Percentiles rank a stretch among this genome's conserved stretches.
Conservation (phyloP, 164 flowering plant genomes). For the Tetrastigma voinierianum region DNA sequence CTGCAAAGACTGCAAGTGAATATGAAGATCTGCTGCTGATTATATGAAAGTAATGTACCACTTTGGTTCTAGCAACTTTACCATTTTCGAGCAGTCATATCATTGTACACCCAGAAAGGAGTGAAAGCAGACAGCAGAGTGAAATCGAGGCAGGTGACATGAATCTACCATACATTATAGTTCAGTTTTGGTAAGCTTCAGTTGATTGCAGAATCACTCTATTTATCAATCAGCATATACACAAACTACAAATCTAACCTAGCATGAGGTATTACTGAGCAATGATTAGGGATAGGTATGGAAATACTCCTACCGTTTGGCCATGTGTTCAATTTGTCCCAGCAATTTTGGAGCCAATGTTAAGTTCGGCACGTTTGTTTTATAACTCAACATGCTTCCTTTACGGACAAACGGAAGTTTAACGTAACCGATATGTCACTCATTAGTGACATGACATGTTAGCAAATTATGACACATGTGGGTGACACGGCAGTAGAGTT, state of each 20-base stretch:
- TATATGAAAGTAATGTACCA: neutral
- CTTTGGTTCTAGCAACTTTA: conserved; percentile 28
- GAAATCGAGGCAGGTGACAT: conserved; percentile 76
- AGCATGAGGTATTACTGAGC: neutral
- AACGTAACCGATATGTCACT: too few relatives aligned
- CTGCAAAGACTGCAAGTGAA: conserved; percentile 32
- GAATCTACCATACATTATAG: conserved; percentile 54
- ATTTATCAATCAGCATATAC: neutral
- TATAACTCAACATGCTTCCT: too few relatives aligned
- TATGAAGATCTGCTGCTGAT: neutral
- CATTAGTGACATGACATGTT: too few relatives aligned
- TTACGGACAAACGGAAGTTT: too few relatives aligned
- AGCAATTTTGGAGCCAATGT: too few relatives aligned
- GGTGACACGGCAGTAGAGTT: too few relatives aligned
- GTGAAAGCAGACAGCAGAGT: conserved; percentile 83
- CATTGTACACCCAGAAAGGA: conserved; percentile 98
- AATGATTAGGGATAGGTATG: too few relatives aligned
- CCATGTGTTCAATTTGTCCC: too few relatives aligned
- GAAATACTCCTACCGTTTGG: too few relatives aligned
- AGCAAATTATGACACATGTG: too few relatives aligned
- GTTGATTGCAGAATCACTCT: neutral
- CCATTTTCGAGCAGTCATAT: conserved; percentile 89
- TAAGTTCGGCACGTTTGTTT: too few relatives aligned
- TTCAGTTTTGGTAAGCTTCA: neutral
- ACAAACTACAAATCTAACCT: neutral